Evolutionary conservation across 2,329 filamentous ascomycete genomes (phyloP).

Genomic region (Fusarium pseudograminearum): DNA sequence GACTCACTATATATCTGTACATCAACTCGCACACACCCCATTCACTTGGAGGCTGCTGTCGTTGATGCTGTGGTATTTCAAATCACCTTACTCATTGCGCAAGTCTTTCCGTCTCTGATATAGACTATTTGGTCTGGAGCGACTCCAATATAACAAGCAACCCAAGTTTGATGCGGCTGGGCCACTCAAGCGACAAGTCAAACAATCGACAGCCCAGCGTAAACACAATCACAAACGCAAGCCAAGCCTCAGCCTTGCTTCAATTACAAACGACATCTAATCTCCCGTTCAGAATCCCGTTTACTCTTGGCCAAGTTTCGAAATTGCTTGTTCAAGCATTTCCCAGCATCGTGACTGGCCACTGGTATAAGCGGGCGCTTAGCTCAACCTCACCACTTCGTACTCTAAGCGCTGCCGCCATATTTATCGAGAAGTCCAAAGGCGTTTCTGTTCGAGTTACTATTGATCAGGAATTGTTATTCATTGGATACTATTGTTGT

Average conservation of each 20-base stretch:
- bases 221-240: constrained; percentile 12
- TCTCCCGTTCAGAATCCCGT: background rate
- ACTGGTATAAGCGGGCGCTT: constrained; percentile 43
- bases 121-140: constrained; percentile 23
- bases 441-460: constrained; percentile 32
- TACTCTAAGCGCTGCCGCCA: constrained; percentile 46
- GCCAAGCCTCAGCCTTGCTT: constrained; percentile 16
- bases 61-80: constrained; percentile 32
- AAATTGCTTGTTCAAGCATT: constrained; percentile 26
- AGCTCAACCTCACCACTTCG: constrained; percentile 22
- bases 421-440: constrained; percentile 30
- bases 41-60: constrained; percentile 45
- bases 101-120: constrained; percentile 27
- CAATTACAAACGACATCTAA: constrained; percentile 17
- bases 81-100: constrained; percentile 22
- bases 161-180: constrained; percentile 44
- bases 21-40: constrained; percentile 39
- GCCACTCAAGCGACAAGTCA: constrained; percentile 40
- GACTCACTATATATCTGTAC: constrained; percentile 47
- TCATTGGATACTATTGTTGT: constrained; percentile 41
- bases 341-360: constrained; percentile 42
- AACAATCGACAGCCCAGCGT: constrained; percentile 27
- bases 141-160: constrained; percentile 30
- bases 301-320: constrained; percentile 42
- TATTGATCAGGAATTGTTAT: constrained; percentile 27